Base-by-base conservation (phyloP, 495 filamentous ascomycete genomes). In the Astrothelium macrocarpum region DNA sequence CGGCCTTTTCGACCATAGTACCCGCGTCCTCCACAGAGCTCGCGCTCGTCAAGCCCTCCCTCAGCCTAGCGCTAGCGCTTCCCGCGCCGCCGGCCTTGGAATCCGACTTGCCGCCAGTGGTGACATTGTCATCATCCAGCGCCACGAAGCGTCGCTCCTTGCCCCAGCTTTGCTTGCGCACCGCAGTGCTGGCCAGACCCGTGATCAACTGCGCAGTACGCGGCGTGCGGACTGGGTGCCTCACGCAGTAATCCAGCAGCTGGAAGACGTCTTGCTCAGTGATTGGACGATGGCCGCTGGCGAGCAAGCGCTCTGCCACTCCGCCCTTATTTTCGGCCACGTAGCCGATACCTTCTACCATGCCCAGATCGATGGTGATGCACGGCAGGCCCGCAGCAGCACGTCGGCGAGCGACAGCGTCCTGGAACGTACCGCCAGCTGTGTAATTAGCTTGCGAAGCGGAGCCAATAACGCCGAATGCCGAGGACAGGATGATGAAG, bases 401-500 rank as follows among this genome's bases (percentile, higher is more conserved):
- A 7, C 58, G 49, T 4, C 32, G 25, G 11, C 18, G 59, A 10
- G 34, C 20, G 32, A 64, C 0, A 7, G 58, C 23, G 62, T 64
- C 53, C 25, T 25, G 49, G 53, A 32, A 64, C 9, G 53, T 45
- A 28, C 60, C 60, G 53, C 10, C 62, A 32, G 62, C 59, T 9
- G 53, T n/a, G 62, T 64, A 64, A 20, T 59, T 60, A 20, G 62
- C 59, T 42, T 64, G 62, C 23, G 10, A 9, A 20, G 18, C 14
- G 20, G 26, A n/a, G 7, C 62, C 62, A n/a, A 64, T 39, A 32
- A 64, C 53, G 14, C 49, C 56, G 53, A 23, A 59, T 9, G 42
- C 25, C n/a, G 62, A 64, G 23, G 62, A 64, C 11, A 64, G 42
- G 7, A 61, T 32, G 53, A 60, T 49, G 53, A 64, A 64, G 53